Percentiles rank a stretch among this genome's conserved stretches.
Evolutionary conservation across 225 moss, liverwort and hornwort genomes (phyloP).

Genomic region (Asterella californica): DNA sequence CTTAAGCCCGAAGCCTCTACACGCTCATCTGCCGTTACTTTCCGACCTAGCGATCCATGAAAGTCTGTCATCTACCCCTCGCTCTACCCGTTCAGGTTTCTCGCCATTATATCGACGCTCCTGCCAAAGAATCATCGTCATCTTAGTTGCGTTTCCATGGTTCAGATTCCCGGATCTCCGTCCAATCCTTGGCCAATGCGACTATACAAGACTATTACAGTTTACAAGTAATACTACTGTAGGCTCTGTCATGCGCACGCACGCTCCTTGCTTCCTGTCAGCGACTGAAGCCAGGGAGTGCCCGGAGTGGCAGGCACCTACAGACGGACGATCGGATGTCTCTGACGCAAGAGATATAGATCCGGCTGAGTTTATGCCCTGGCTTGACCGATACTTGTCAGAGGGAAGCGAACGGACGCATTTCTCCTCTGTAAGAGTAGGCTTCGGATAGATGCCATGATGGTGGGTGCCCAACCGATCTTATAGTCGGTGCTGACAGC

Average conservation of each 20-base stretch:
- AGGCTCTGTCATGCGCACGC: conserved; percentile 1
- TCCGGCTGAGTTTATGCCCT: neutral
- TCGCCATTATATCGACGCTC: conserved; percentile 1
- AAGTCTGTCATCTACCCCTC: neutral
- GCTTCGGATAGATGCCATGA: no score
- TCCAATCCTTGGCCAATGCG: neutral
- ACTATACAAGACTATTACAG: no score
- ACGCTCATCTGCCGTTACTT: neutral
- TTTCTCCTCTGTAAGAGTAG: no score
- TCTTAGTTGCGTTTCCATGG: neutral
- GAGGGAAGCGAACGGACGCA: neutral
- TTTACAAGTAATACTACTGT: neutral
- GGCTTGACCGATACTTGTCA: neutral
- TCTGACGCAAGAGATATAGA: neutral
- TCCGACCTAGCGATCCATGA: conserved; percentile 2
- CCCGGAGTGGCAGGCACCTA: no score
- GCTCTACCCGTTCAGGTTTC: neutral
- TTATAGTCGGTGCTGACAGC: no score
- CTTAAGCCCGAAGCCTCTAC: neutral
- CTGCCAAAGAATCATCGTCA: neutral
- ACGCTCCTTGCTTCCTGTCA: neutral
- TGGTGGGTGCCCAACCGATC: no score
- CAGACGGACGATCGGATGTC: neutral
- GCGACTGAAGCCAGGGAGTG: no score
- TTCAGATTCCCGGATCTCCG: neutral